Evolutionary conservation across 148 eudicot genomes (phyloP).

Genomic region (Nyssa sinensis): DNA sequence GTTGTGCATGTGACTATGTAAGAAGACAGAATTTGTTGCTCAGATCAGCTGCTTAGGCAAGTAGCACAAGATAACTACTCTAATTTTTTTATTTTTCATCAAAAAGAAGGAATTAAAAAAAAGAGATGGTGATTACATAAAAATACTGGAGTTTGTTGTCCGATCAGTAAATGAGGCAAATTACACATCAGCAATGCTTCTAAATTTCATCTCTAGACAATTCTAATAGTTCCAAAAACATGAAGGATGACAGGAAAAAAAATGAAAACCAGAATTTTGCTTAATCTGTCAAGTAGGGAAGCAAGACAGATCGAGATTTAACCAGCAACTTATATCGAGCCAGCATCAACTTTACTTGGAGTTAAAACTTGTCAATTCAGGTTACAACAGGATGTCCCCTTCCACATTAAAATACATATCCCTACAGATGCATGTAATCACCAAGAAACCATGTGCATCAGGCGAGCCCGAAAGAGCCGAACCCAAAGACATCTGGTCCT

Average conservation of each 20-base stretch:
- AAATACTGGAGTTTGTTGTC: neutral
- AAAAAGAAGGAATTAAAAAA: neutral
- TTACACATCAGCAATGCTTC: neutral
- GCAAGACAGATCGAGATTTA: neutral
- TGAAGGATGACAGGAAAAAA: neutral
- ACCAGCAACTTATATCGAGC: neutral
- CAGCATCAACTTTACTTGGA: neutral
- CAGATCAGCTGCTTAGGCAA: conserved; percentile 4
- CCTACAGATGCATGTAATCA: neutral
- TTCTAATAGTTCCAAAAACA: neutral
- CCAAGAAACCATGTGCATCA: neutral
- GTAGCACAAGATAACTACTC: neutral
- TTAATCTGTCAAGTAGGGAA: neutral
- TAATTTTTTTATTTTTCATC: neutral
- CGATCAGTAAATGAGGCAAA: neutral
- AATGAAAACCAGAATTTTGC: neutral
- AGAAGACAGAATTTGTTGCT: neutral
- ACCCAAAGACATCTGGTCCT: neutral
- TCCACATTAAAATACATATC: neutral
- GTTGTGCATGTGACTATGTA: neutral
- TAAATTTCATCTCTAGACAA: neutral
- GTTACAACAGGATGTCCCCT: neutral
- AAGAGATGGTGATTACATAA: neutral
- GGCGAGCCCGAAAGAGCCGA: neutral
- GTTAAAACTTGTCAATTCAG: neutral